phyloP scores from a whole-genome alignment of 75 land plant species.

The Cryptomeria japonica region DNA sequence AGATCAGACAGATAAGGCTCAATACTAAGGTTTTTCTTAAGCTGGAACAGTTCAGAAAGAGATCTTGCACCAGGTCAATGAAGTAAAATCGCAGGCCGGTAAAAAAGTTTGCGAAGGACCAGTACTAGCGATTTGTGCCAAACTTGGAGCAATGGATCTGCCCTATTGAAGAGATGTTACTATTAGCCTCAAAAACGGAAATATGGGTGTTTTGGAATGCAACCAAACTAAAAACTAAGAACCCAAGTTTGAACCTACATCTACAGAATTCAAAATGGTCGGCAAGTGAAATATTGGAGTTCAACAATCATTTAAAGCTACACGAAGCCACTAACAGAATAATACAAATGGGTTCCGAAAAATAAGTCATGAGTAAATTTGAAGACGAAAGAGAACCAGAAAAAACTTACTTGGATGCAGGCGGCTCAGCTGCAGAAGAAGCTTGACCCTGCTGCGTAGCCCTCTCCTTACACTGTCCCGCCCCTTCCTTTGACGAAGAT shows the following conservation, averaged over 20 bases:
- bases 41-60: neutral
- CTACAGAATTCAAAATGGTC: too few relatives aligned
- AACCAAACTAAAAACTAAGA: too few relatives aligned
- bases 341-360: too few relatives aligned
- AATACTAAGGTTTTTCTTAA: too few relatives aligned
- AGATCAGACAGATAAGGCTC: neutral
- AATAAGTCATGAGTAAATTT: too few relatives aligned
- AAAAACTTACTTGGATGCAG: constrained; percentile 2
- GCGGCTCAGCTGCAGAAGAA: neutral
- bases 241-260: too few relatives aligned
- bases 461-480: constrained; percentile 3
- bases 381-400: neutral
- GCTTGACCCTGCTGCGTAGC: neutral
- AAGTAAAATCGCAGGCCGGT: neutral
- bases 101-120: neutral
- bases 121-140: neutral
- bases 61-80: neutral
- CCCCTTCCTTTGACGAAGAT: neutral
- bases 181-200: too few relatives aligned
- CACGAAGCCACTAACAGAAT: neutral
- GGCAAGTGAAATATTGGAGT: too few relatives aligned
- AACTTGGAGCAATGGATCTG: neutral
- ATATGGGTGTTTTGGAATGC: too few relatives aligned
- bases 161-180: too few relatives aligned
- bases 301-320: neutral